Conservation (phyloP, 1,139 yeast genomes). For the Saccharomyces hybrid region DNA sequence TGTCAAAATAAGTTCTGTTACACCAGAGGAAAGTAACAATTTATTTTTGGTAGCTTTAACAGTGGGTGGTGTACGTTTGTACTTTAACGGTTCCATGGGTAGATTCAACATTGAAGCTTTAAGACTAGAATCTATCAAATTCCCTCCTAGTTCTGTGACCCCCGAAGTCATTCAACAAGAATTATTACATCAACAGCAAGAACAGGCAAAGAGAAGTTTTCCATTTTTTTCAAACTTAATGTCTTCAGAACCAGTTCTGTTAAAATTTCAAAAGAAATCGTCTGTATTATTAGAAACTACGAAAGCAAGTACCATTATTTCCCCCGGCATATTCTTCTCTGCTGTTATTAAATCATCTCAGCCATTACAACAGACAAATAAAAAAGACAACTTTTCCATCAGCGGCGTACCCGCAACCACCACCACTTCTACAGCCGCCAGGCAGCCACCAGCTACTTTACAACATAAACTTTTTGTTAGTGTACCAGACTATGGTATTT, state of each 20-base stretch:
- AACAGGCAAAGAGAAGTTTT: conserved; percentile 33
- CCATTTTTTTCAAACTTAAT: conserved; percentile 26
- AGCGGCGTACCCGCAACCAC: not conserved
- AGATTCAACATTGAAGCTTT: conserved; percentile 36
- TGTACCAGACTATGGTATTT: conserved; percentile 75
- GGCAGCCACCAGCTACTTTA: conserved; percentile 2
- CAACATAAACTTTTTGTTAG: conserved; percentile 54
- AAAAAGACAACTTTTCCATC: not conserved
- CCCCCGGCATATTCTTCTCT: conserved; percentile 77
- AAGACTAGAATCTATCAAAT: conserved; percentile 51
- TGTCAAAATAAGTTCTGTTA: conserved; percentile 55
- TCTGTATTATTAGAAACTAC: conserved; percentile 37
- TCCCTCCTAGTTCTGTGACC: conserved; percentile 64
- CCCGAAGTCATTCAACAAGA: conserved; percentile 46
- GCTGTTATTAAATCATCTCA: conserved; percentile 33
- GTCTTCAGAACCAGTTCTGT: conserved; percentile 28
- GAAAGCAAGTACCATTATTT: conserved; percentile 45
- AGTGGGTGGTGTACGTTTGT: conserved; percentile 73
- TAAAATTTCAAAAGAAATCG: conserved; percentile 38
- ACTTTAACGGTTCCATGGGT: conserved; percentile 45
- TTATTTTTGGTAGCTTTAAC: conserved; percentile 81
- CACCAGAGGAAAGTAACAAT: conserved; percentile 57
- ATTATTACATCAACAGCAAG: conserved; percentile 34
- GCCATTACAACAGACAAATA: conserved; percentile 9
- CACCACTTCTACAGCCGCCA: not conserved